Evolutionary conservation across 2,329 filamentous ascomycete genomes (phyloP).

Genomic region (Huntiella abstrusa): DNA sequence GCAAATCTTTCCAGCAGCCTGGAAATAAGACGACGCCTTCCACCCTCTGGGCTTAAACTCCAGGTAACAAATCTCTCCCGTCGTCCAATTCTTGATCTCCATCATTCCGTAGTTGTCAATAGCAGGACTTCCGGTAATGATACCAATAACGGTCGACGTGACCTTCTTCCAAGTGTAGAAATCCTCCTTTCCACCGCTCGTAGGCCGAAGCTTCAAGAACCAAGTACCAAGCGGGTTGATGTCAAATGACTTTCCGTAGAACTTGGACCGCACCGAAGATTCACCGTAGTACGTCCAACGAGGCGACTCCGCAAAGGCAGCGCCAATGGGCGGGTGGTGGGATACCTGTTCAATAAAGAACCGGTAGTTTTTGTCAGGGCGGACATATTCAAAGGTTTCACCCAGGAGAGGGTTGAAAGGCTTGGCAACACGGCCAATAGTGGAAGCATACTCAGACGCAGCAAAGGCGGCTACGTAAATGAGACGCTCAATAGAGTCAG

Average conservation of each 20-base stretch:
- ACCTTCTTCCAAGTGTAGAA: constrained; percentile 99
- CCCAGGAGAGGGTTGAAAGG: constrained; percentile 93
- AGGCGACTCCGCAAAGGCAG: constrained; percentile 77
- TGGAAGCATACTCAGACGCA: constrained; percentile 90
- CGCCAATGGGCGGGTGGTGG: constrained; percentile 88
- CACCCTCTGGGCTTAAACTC: constrained; percentile 93
- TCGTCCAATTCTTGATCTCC: constrained; percentile 95
- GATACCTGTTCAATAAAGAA: constrained; percentile 98
- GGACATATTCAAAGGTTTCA: constrained; percentile 90
- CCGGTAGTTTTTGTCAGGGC: constrained; percentile 91
- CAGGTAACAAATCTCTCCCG: constrained; percentile 70
- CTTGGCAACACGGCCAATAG: constrained; percentile 89
- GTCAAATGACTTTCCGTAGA: constrained; percentile 94
- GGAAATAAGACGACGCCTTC: constrained; percentile 84
- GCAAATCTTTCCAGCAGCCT: constrained; percentile 70
- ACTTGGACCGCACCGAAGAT: constrained; percentile 86
- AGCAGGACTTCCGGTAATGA: constrained; percentile 87
- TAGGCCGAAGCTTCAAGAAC: constrained; percentile 74
- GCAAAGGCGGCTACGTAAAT: constrained; percentile 93
- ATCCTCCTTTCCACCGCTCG: constrained; percentile 57
- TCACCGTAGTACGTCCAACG: constrained; percentile 98
- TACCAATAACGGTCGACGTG: constrained; percentile 90
- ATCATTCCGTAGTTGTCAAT: constrained; percentile 97
- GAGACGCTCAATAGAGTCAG: constrained; percentile 77
- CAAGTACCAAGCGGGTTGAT: constrained; percentile 92